A percentile compares a stretch with the other conserved stretches of the same genome.
These are phyloP conservation scores for Phytophthora quininea DNA, from an alignment of 352 stramenopile genomes.

Conservation along the genomic window DNA sequence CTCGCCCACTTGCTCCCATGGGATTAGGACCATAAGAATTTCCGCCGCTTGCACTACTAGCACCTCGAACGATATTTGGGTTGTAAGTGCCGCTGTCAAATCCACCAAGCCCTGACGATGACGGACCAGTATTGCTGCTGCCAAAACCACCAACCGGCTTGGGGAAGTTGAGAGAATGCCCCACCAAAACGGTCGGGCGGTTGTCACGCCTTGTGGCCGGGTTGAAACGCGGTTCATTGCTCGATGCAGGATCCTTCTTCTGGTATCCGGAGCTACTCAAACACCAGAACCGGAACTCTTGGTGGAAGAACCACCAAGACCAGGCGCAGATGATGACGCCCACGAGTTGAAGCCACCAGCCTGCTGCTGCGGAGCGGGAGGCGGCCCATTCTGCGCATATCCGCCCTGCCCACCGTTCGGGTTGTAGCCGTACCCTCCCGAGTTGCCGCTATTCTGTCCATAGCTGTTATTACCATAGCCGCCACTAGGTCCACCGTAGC, in stretches of 20 bases:
- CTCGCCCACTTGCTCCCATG: slow-evolving; percentile 20
- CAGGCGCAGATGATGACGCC: slow-evolving; percentile 37
- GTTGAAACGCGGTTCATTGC: slow-evolving; percentile 56
- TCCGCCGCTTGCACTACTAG: slow-evolving; percentile 28
- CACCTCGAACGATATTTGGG: slow-evolving; percentile 40
- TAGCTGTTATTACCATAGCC: slow-evolving; percentile 35
- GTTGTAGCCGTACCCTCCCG: slow-evolving; percentile 28
- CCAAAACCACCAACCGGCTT: slow-evolving; percentile 52
- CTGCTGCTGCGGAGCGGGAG: slow-evolving; percentile 34
- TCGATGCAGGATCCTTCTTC: slow-evolving; percentile 56
- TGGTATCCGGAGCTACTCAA: slow-evolving; percentile 86
- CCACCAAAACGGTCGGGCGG: slow-evolving; percentile 82
- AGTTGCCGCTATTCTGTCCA: slow-evolving; percentile 32
- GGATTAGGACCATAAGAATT: slow-evolving; percentile 34
- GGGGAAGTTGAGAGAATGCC: slow-evolving; percentile 77
- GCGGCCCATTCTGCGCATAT: slow-evolving; percentile 29
- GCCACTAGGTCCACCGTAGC: slow-evolving; percentile 21
- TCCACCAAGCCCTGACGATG: slow-evolving; percentile 34
- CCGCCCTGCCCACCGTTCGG: slow-evolving; percentile 24
- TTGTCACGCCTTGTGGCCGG: slow-evolving; percentile 71
- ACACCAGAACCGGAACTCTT: slow-evolving; percentile 60
- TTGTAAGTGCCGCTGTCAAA: slow-evolving; percentile 60
- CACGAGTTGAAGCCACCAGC: slow-evolving; percentile 63
- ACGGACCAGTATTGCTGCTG: slow-evolving; percentile 40
- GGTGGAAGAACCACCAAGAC: slow-evolving; percentile 16